Evolutionary conservation across 805 yeast species (phyloP).

Genomic region (Candida insectorum): DNA sequence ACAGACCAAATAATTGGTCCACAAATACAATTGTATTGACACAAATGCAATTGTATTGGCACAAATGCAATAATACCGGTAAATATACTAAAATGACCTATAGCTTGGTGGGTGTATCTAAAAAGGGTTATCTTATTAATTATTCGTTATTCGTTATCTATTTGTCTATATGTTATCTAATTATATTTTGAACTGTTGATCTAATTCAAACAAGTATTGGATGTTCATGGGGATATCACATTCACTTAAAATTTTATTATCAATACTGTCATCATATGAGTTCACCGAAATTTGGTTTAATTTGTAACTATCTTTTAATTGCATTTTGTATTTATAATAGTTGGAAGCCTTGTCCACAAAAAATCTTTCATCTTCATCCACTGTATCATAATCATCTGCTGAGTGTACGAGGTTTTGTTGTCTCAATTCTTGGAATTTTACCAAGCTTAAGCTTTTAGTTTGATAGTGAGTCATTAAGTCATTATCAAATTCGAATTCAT

Average conservation of each 20-base stretch:
- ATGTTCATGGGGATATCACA: constrained; percentile 9
- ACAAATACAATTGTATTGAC: too few species aligned
- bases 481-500: constrained; percentile 5
- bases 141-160: background rate
- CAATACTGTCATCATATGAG: too few species aligned
- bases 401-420: too few species aligned
- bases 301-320: background rate
- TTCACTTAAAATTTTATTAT: constrained; percentile 1
- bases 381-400: too few species aligned
- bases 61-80: too few species aligned
- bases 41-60: too few species aligned
- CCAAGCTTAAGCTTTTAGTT: background rate
- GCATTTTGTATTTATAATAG: constrained; percentile 8
- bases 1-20: too few species aligned
- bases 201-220: constrained; percentile 9
- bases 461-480: constrained; percentile 1
- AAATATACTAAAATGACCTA: too few species aligned
- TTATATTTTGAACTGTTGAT: constrained; percentile 1
- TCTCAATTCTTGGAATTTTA: background rate
- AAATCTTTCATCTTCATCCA: constrained; percentile 7
- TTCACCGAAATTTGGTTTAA: too few species aligned
- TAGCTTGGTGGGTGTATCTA: too few species aligned
- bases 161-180: too few species aligned
- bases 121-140: background rate
- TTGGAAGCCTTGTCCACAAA: constrained; percentile 10